Conservation (phyloP, 257 asterid species). For the Plantago ovata region DNA sequence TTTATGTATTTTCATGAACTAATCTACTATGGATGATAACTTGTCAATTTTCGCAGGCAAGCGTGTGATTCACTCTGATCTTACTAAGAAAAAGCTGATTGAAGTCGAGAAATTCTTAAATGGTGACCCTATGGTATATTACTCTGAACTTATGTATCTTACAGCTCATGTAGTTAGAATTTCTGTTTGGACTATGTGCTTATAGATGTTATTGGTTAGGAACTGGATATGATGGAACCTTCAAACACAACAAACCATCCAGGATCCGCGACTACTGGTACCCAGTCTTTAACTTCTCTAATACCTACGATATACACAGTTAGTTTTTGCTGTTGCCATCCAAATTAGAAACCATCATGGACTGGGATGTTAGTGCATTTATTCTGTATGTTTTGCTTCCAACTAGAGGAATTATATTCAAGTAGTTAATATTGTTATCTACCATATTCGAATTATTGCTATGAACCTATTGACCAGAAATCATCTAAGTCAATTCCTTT, state of each 20-base stretch:
- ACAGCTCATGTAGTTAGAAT: conserved; percentile 9
- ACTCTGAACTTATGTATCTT: not conserved
- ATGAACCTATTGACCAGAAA: not conserved
- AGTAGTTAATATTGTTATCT: too few relatives aligned
- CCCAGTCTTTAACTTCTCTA: not conserved
- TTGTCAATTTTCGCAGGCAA: conserved; percentile 54
- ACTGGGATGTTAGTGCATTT: not conserved
- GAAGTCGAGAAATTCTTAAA: conserved; percentile 65
- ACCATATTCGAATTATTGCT: too few relatives aligned
- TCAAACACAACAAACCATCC: conserved; percentile 32
- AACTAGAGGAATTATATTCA: not conserved
- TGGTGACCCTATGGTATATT: conserved; percentile 54
- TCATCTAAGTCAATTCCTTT: not conserved
- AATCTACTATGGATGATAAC: conserved; percentile 10
- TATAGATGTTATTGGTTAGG: conserved; percentile 36
- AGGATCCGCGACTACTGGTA: conserved; percentile 39
- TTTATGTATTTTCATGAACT: not conserved
- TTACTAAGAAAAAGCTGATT: conserved; percentile 57
- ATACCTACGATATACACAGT: too few relatives aligned
- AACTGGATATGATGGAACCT: conserved; percentile 43
- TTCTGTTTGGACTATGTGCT: conserved; percentile 11
- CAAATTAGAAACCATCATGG: not conserved
- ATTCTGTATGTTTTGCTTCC: not conserved
- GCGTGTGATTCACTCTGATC: conserved; percentile 87
- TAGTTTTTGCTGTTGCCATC: too few relatives aligned